Percentiles rank a stretch among this genome's conserved stretches.
Conservation (phyloP, 2,329 filamentous ascomycete genomes). For the Colletotrichum graminicola region DNA sequence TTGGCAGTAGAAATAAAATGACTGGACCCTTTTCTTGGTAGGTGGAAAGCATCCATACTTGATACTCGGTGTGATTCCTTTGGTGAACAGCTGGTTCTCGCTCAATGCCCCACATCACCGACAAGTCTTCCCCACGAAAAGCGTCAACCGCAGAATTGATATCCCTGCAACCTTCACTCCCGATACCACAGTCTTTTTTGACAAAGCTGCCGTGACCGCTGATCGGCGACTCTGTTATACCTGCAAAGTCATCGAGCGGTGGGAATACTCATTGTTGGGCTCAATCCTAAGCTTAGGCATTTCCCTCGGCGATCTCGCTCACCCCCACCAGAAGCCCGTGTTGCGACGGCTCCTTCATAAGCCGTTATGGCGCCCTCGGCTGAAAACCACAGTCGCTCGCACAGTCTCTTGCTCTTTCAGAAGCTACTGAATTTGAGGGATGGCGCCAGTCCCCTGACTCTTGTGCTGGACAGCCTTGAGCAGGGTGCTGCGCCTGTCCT, state of each 20-base stretch:
- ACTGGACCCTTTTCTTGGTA: neutral
- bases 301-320: neutral
- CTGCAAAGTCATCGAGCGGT: neutral
- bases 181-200: neutral
- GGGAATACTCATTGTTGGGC: neutral
- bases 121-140: constrained; percentile 36
- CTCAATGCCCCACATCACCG: constrained; percentile 39
- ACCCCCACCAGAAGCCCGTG: neutral
- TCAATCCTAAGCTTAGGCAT: neutral
- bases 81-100: constrained; percentile 1
- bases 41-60: neutral
- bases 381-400: constrained; percentile 80
- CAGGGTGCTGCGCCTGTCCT: constrained; percentile 80
- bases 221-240: neutral
- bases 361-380: constrained; percentile 65
- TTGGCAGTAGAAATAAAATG: neutral
- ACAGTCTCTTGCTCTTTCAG: constrained; percentile 86
- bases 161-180: neutral
- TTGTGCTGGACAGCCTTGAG: constrained; percentile 87
- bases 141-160: constrained; percentile 18
- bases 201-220: neutral
- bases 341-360: neutral
- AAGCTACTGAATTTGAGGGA: constrained; percentile 84
- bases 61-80: neutral
- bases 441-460: constrained; percentile 85